Evolutionary conservation across 2,329 filamentous ascomycete species (phyloP), one percentile per base, ranked within the genome.

Genomic region (Trichoderma arundinaceum): DNA sequence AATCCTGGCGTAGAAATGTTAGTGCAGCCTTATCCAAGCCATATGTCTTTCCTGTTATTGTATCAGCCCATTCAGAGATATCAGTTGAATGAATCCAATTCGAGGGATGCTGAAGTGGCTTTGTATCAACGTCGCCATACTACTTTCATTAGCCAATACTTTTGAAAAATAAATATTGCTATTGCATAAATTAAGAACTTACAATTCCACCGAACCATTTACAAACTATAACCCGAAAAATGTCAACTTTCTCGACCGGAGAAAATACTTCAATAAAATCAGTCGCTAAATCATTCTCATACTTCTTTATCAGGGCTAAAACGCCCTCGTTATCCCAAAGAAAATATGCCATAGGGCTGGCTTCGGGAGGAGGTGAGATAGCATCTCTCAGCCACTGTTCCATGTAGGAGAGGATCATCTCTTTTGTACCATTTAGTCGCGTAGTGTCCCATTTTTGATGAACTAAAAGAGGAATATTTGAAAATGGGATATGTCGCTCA

Each of bases 121-220:
- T 70, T 9, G 71, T 72, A 33, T 72, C 71, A 13, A 72, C 68
- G 38, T 72, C 71, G 54, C 64, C 71, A 32, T 72, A 72, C 71
- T 71, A 22, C n/a, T 49, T 2, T 8, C 54, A 33, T 9, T 48
- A 38, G 38, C 46, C 15, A 41, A 7, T 9, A 15, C 10, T 22
- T 8, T 22, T 39, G 13, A 39, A 7, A 8, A 13, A 13, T 44
- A 17, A 10, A 44, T 17, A 17, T 10, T 10, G 1, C 4, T 32
- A 6, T n/a, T 41, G 53, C 13, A 5, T 10, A 15, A 12, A 13
- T 15, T 3, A 61, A 39, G 15, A 12, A 66, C 71, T 46, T 68
- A 72, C 71, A 60, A 72, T 69, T 9, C 71, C 71, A 4, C 71
- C 71, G 43, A 70, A 72, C 64, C 64, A 69, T 48, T 72, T 72